Percentiles rank a stretch among this genome's conserved stretches.
Conservation (phyloP, 2,329 filamentous ascomycete species). For the Fusarium drepaniforme region DNA sequence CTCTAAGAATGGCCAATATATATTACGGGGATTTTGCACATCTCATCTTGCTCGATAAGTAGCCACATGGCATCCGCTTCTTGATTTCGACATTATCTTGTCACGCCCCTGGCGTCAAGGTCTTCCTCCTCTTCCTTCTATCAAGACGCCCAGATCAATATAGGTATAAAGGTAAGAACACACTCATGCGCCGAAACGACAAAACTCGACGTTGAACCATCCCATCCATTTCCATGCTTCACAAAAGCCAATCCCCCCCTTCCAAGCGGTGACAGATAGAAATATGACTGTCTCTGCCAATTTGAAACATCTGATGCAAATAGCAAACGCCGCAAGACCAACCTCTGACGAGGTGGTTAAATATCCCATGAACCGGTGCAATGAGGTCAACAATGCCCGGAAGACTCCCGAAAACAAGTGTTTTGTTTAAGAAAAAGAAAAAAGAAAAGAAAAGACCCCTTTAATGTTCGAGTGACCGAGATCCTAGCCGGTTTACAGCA, state of each 20-base stretch:
- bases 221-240: not conserved
- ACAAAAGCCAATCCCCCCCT: not conserved
- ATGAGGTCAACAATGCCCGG: not conserved
- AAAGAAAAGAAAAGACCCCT: not conserved
- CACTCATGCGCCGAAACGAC: slow-evolving; percentile 16
- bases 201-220: slow-evolving; percentile 8
- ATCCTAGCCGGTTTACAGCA: not conserved
- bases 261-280: slow-evolving; percentile 1
- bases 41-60: not conserved
- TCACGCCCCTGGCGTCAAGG: slow-evolving; percentile 4
- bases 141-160: slow-evolving; percentile 7
- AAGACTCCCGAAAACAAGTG: slow-evolving; percentile 14
- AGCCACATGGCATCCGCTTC: slow-evolving; percentile 4
- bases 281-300: slow-evolving; percentile 3
- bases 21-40: not conserved
- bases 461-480: not conserved
- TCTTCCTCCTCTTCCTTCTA: slow-evolving; percentile 6
- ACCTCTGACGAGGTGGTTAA: not conserved
- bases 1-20: not conserved
- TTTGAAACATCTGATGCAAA: slow-evolving; percentile 4
- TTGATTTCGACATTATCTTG: slow-evolving; percentile 25
- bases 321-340: slow-evolving; percentile 19
- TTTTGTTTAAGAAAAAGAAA: not conserved
- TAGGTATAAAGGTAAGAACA: slow-evolving; percentile 12
- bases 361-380: slow-evolving; percentile 13